These are phyloP conservation scores for Metarhizium robertsii DNA, from an alignment of 2,329 filamentous ascomycete species.

Conservation along the genomic window DNA sequence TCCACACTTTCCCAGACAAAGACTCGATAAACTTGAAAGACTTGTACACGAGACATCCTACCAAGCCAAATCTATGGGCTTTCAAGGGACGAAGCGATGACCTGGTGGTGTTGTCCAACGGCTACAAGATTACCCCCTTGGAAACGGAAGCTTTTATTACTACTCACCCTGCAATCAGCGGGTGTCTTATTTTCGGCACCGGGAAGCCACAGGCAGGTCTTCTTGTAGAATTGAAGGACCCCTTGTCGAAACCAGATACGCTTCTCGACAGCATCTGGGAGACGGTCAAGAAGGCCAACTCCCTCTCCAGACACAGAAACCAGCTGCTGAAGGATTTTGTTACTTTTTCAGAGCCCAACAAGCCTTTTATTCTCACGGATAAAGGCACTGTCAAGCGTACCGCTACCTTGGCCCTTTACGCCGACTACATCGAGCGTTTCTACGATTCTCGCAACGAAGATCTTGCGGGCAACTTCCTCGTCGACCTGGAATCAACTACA, in stretches of 20 bases:
- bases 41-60: constrained; percentile 17
- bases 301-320: constrained; percentile 26
- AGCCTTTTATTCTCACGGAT: constrained; percentile 33
- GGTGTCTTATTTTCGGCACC: constrained; percentile 17
- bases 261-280: constrained; percentile 35
- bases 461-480: constrained; percentile 5
- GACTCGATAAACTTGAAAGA: constrained; percentile 21
- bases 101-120: constrained; percentile 20
- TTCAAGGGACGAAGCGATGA: constrained; percentile 21
- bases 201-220: constrained; percentile 18
- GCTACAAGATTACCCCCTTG: constrained; percentile 21
- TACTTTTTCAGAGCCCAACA: constrained; percentile 27
- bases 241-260: constrained; percentile 9
- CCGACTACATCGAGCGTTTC: constrained; percentile 35
- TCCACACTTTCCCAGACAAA: constrained; percentile 20
- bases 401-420: constrained; percentile 29
- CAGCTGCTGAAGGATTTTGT: constrained; percentile 33
- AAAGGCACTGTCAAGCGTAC: constrained; percentile 36
- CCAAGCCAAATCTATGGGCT: constrained; percentile 18
- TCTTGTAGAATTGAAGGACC: constrained; percentile 18
- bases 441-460: constrained; percentile 22
- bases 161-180: constrained; percentile 15
- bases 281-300: constrained; percentile 32
- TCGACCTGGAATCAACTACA: constrained; percentile 14
- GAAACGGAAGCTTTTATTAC: constrained; percentile 19